Evolutionary conservation across 1,284 basidiomycete species (phyloP), one percentile per base, ranked within the genome.

Genomic region (Meripilus lineatus): DNA sequence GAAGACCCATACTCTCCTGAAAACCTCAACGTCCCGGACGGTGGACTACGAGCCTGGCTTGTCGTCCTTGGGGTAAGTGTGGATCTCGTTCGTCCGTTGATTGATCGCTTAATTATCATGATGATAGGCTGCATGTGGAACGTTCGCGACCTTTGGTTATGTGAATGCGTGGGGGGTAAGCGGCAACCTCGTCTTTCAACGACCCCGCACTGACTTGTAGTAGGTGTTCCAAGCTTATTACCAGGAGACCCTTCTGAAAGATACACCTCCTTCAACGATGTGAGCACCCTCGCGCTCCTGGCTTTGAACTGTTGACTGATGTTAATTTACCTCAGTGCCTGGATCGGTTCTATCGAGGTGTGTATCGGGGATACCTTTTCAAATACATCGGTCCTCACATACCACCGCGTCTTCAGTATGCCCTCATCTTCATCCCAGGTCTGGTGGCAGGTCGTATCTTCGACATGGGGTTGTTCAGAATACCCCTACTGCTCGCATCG

Each of bases 331-430:
- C 13, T 3, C 46, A 84, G 81, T 35, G 74, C 83, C 14, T 88
- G 84, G 85, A 85, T 88, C 46, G 84, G 84, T 3, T 84, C 84
- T 0, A 65, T 84, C 44, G 81, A 87, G 63, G 79, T 73, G 40
- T 15, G 60, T 46, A 32, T n/a, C 26, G 13, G 3, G 25, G 17
- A 14, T 17, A 21, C 35, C 10, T n/a, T n/a, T 30, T 30, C 28
- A 30, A 30, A 30, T 30, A 30, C n/a, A 8, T 30, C n/a, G n/a
- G 28, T 30, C n/a, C 10, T n/a, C 28, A n/a, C 10, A 30, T 10
- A 22, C 30, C 7, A 17, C 22, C 18, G 13, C 17, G 13, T 20
- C 22, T 2, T 33, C 47, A 68, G 65, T 70, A 69, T 52, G 63
- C 69, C n/a, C 56, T 72, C 5, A 64, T 67, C 10, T 71, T 76